phyloP scores from a whole-genome alignment of 2,329 filamentous ascomycete genomes.

The Pyricularia pennisetigena region DNA sequence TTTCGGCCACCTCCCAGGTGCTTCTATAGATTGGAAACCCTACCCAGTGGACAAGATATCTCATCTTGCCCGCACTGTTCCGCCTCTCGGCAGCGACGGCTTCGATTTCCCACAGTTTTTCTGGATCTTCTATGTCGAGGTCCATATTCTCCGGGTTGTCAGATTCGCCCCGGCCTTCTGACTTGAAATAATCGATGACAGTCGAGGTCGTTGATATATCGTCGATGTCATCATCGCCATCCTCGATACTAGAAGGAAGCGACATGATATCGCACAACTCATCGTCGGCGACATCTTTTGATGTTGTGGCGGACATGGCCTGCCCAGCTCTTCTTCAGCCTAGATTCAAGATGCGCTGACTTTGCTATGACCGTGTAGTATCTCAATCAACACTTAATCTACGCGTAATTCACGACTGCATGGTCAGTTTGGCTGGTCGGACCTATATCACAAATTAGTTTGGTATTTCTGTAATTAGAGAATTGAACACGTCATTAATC shows the following conservation, averaged over 20 bases:
- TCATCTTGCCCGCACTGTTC: conserved; percentile 18
- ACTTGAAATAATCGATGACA: conserved; percentile 26
- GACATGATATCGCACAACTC: background rate
- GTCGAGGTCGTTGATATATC: conserved; percentile 49
- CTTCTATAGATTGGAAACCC: conserved; percentile 45
- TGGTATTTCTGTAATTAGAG: background rate
- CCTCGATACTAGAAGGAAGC: background rate
- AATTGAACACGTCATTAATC: background rate
- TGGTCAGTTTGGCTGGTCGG: background rate
- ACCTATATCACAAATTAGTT: background rate
- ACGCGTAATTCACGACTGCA: background rate
- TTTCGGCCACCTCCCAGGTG: conserved; percentile 41
- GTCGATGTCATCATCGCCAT: conserved; percentile 30
- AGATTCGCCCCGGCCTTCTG: conserved; percentile 44
- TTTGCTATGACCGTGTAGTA: background rate
- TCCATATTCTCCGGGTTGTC: conserved; percentile 8
- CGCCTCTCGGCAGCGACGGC: conserved; percentile 37
- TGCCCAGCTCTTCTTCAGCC: background rate
- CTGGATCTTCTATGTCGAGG: conserved; percentile 17
- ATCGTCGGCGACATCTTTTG: background rate
- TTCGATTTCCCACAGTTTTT: conserved; percentile 44
- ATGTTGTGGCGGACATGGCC: background rate
- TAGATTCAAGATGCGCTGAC: background rate
- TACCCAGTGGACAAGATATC: conserved; percentile 57
- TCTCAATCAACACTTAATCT: background rate